Percentiles rank a stretch among this genome's conserved stretches.
These are phyloP conservation scores for Naegleria gruberi DNA, from an alignment of 208 protist genomes.

Conservation along the genomic window DNA sequence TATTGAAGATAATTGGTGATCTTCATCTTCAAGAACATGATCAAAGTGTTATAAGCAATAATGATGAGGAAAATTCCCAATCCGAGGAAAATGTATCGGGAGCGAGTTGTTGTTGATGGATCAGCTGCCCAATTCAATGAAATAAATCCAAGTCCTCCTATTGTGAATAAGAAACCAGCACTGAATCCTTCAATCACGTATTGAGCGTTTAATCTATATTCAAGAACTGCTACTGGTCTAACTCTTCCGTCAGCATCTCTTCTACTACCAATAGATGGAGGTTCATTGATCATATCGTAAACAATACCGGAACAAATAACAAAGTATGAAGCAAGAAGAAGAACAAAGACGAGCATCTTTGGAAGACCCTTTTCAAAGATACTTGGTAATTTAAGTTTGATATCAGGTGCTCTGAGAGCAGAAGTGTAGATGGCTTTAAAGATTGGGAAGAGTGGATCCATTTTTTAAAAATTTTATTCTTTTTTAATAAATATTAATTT, in stretches of 20 bases:
- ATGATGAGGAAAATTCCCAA: neutral
- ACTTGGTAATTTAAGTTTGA: neutral
- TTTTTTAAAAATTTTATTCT: no score
- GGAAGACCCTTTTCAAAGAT: neutral
- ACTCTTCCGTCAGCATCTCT: neutral
- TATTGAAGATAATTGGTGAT: neutral
- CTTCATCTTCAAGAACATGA: slow-evolving; percentile 22
- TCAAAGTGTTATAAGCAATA: neutral
- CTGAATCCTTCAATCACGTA: slow-evolving; percentile 22
- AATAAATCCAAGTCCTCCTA: slow-evolving; percentile 12
- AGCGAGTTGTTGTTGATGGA: neutral
- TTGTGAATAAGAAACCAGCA: slow-evolving; percentile 11
- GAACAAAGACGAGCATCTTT: neutral
- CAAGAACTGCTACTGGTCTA: slow-evolving; percentile 11
- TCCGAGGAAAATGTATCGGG: neutral
- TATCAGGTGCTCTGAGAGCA: neutral
- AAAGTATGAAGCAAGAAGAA: slow-evolving; percentile 1
- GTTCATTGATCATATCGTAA: slow-evolving; percentile 22
- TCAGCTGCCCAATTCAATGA: neutral
- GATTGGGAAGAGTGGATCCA: slow-evolving; percentile 1
- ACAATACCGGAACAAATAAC: slow-evolving; percentile 5
- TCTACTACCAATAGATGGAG: neutral
- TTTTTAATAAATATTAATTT: no score
- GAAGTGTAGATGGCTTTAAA: neutral
- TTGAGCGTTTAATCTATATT: slow-evolving; percentile 13